Conservation (phyloP, 257 asterid species). For the Petunia secreta region DNA sequence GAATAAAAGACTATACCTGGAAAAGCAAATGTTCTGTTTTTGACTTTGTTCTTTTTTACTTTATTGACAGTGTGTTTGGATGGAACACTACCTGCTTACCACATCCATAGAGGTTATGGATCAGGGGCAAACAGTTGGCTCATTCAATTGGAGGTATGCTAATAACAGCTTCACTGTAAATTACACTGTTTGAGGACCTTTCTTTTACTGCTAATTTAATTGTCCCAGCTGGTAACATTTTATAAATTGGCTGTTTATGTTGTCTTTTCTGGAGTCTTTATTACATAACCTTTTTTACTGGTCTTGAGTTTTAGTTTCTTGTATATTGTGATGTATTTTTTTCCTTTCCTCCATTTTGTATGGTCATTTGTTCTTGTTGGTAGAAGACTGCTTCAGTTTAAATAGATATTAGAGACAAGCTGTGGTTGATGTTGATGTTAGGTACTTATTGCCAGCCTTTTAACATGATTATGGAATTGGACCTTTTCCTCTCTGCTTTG, state of each 20-base stretch:
- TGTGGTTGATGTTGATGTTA: neutral
- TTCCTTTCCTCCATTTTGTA: neutral
- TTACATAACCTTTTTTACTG: neutral
- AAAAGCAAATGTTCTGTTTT: neutral
- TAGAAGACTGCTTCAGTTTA: slow-evolving; percentile 12
- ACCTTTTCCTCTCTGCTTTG: neutral
- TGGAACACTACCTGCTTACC: slow-evolving; percentile 92
- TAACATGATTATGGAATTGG: neutral
- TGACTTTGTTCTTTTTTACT: slow-evolving; percentile 7
- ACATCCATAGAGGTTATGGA: slow-evolving; percentile 82
- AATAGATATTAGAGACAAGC: neutral
- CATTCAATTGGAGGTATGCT: slow-evolving; percentile 80
- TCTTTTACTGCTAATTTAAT: slow-evolving; percentile 8
- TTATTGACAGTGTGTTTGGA: slow-evolving; percentile 83
- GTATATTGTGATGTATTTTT: neutral
- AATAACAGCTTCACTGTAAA: neutral
- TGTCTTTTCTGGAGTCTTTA: neutral
- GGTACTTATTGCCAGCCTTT: neutral
- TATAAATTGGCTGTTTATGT: neutral
- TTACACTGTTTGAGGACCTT: neutral
- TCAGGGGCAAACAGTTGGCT: slow-evolving; percentile 94
- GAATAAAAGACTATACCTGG: neutral
- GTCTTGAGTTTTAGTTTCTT: neutral
- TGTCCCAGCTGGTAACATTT: neutral
- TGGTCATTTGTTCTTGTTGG: neutral